These are phyloP conservation scores for Phytophthora megakarya DNA, from an alignment of 352 stramenopile genomes.

Conservation along the genomic window DNA sequence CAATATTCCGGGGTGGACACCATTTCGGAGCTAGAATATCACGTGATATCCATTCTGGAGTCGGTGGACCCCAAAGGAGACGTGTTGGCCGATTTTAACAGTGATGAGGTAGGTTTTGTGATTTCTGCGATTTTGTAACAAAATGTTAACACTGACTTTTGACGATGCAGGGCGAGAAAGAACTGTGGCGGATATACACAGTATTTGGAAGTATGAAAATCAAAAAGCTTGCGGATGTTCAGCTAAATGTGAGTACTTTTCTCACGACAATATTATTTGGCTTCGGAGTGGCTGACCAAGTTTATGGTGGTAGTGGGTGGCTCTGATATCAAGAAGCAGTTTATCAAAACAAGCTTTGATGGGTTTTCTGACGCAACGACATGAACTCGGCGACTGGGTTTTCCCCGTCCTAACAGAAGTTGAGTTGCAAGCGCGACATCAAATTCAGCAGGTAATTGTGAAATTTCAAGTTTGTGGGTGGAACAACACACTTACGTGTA, in stretches of 20 bases:
- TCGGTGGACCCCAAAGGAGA: slow-evolving; percentile 32
- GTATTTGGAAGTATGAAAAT: slow-evolving; percentile 58
- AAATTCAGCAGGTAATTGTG: slow-evolving; percentile 41
- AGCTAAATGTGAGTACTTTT: slow-evolving; percentile 50
- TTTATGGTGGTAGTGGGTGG: slow-evolving; percentile 40
- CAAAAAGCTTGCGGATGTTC: slow-evolving; percentile 47
- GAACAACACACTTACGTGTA: background rate
- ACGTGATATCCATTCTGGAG: slow-evolving; percentile 47
- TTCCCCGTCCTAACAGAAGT: slow-evolving; percentile 54
- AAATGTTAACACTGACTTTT: background rate
- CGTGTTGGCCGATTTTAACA: slow-evolving; percentile 22
- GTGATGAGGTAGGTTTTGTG: slow-evolving; percentile 43
- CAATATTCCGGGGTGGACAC: slow-evolving; percentile 44
- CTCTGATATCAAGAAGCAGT: slow-evolving; percentile 55
- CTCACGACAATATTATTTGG: background rate
- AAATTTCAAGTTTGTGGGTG: background rate
- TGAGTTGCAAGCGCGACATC: slow-evolving; percentile 35
- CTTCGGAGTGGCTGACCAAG: background rate
- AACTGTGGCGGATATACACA: slow-evolving; percentile 40
- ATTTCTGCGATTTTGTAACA: background rate
- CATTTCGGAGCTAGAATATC: slow-evolving; percentile 54
- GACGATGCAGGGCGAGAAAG: slow-evolving; percentile 23
- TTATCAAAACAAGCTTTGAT: slow-evolving; percentile 39
- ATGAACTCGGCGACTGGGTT: slow-evolving; percentile 61
- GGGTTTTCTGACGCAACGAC: slow-evolving; percentile 42